phyloP scores from a whole-genome alignment of 768 basidiomycete species.

The Daedaleopsis sinensis region DNA sequence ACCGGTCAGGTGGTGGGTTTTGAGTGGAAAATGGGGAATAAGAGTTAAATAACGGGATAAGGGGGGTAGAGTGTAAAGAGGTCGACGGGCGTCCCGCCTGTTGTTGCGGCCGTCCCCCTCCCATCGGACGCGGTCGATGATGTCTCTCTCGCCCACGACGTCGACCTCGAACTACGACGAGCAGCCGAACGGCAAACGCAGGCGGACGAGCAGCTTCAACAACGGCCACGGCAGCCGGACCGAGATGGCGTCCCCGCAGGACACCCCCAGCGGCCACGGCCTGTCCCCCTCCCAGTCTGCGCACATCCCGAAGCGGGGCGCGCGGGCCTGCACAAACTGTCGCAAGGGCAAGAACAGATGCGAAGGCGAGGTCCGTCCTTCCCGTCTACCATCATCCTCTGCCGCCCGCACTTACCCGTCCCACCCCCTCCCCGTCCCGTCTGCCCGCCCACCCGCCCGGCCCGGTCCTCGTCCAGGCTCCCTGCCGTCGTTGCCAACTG shows the following conservation, averaged over 20 bases:
- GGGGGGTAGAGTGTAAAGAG: not conserved
- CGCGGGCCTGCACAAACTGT: constrained; percentile 85
- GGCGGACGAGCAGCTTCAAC: constrained; percentile 24
- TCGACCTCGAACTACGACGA: constrained; percentile 30
- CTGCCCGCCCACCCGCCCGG: constrained; percentile 73
- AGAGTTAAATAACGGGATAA: not conserved
- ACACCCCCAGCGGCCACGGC: constrained; percentile 16
- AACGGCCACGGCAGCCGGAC: constrained; percentile 17
- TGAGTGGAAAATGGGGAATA: not conserved
- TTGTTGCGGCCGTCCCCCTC: constrained; percentile 2
- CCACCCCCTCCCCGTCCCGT: constrained; percentile 47
- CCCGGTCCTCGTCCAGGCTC: constrained; percentile 70
- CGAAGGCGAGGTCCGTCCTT: constrained; percentile 76
- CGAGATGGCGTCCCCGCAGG: constrained; percentile 24
- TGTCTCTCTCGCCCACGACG: constrained; percentile 31
- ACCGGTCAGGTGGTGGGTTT: not conserved
- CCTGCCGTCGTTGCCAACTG: constrained; percentile 87
- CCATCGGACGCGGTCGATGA: constrained; percentile 9
- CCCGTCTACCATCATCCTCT: constrained; percentile 24
- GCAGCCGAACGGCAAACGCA: constrained; percentile 26
- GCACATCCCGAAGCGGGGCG: constrained; percentile 91
- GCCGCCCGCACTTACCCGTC: constrained; percentile 24
- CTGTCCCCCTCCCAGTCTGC: constrained; percentile 32
- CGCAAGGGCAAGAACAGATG: constrained; percentile 93
- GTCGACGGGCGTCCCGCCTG: constrained; percentile 2